phyloP scores from a whole-genome alignment of 495 filamentous ascomycete species.

The Neurospora intermedia region DNA sequence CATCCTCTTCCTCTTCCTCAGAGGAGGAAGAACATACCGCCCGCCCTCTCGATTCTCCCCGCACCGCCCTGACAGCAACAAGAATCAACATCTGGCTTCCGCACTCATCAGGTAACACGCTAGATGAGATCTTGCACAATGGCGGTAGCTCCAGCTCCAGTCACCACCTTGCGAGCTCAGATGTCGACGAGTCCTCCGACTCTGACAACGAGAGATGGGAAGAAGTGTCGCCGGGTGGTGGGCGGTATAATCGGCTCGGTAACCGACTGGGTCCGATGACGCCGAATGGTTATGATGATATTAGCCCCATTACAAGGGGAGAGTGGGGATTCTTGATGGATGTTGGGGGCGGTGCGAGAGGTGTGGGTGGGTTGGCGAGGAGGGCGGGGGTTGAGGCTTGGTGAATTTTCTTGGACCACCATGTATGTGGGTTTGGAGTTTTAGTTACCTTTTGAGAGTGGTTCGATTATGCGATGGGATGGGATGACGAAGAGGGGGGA shows the following conservation, averaged over 20 bases:
- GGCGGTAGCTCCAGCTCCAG: not conserved
- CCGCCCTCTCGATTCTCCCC: conserved; percentile 13
- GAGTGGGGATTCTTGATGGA: conserved; percentile 46
- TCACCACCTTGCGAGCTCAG: not conserved
- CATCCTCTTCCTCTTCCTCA: too few relatives aligned
- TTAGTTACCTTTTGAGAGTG: not conserved
- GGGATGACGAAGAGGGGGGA: not conserved
- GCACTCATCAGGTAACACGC: conserved; percentile 13
- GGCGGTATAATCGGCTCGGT: not conserved
- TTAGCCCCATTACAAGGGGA: conserved; percentile 42
- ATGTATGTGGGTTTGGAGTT: not conserved
- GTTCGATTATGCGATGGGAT: not conserved
- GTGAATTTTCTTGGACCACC: not conserved
- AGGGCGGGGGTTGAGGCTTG: conserved; percentile 26
- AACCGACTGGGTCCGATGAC: conserved; percentile 31
- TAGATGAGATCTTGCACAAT: conserved; percentile 23
- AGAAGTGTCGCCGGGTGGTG: not conserved
- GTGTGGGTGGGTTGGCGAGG: conserved; percentile 8
- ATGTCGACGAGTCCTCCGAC: not conserved
- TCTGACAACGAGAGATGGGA: not conserved
- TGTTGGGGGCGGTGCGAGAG: conserved; percentile 11
- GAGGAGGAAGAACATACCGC: conserved; percentile 20
- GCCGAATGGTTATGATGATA: conserved; percentile 44
- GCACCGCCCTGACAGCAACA: not conserved
- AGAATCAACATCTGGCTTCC: conserved; percentile 8